These are phyloP conservation scores for Kalmusia sp. DNA, from an alignment of 2,329 filamentous ascomycete genomes.

Conservation along the genomic window DNA sequence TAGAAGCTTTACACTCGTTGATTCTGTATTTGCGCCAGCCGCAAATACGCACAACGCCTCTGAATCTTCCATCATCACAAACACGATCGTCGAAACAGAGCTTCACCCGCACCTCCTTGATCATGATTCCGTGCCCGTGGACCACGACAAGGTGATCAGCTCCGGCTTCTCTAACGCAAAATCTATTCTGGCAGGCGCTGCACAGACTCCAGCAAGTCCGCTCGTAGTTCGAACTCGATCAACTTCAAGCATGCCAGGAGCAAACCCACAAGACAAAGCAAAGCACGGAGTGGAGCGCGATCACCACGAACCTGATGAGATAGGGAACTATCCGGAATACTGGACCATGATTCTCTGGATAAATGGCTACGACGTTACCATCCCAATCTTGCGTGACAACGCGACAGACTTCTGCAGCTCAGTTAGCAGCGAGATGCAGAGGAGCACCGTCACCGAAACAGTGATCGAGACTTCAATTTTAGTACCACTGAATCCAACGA, in stretches of 20 bases:
- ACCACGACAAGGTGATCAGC: background rate
- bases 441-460: background rate
- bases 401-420: constrained; percentile 10
- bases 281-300: no score
- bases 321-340: background rate
- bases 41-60: background rate
- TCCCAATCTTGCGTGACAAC: constrained; percentile 7
- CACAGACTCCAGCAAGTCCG: background rate
- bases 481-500: background rate
- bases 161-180: background rate
- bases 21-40: background rate
- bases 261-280: background rate
- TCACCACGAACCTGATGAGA: background rate
- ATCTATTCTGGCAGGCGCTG: background rate
- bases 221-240: background rate
- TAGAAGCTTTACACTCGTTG: constrained; percentile 2
- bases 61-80: background rate
- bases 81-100: constrained; percentile 6
- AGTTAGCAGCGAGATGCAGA: background rate
- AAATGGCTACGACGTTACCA: constrained; percentile 12
- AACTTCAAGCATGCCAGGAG: background rate
- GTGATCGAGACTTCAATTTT: no score
- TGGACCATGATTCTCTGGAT: constrained; percentile 2
- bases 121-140: background rate
- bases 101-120: background rate